Percentiles rank a stretch among this genome's conserved stretches.
These are phyloP conservation scores for Botrytis galanthina DNA, from an alignment of 2,329 filamentous ascomycete genomes.

Conservation along the genomic window DNA sequence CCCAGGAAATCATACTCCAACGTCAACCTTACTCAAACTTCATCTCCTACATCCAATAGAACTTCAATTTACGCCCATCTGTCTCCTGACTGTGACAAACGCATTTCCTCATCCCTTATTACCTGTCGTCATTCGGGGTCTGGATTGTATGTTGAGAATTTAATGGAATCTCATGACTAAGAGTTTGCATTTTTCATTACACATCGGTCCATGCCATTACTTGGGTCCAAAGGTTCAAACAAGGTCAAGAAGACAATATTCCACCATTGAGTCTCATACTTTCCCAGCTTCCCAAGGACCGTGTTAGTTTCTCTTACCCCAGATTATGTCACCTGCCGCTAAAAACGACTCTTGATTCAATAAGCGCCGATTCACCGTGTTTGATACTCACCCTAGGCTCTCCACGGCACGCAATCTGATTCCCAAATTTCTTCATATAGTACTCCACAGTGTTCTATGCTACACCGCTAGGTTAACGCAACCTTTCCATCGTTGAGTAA, in stretches of 20 bases:
- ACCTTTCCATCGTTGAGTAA: neutral
- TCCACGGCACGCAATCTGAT: conserved; percentile 22
- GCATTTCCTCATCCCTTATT: neutral
- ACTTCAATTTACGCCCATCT: neutral
- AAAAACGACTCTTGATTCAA: conserved; percentile 9
- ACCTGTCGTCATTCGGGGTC: conserved; percentile 10
- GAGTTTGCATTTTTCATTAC: conserved; percentile 33
- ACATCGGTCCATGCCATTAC: conserved; percentile 21
- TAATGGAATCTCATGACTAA: conserved; percentile 34
- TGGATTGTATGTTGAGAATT: conserved; percentile 11
- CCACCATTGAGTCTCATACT: conserved; percentile 8
- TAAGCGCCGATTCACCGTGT: conserved; percentile 14
- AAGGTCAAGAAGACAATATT: conserved; percentile 1
- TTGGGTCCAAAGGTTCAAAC: neutral
- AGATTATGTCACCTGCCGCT: conserved; percentile 31
- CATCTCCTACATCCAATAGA: conserved; percentile 9
- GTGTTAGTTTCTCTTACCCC: conserved; percentile 28
- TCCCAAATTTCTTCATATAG: conserved; percentile 7
- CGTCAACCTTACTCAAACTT: neutral
- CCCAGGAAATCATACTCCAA: conserved; percentile 14
- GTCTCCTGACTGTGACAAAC: conserved; percentile 27
- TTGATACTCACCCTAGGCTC: conserved; percentile 7
- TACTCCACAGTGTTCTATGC: neutral
- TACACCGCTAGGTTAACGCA: conserved; percentile 18
- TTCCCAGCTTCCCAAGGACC: conserved; percentile 14